phyloP scores from a whole-genome alignment of 2,329 filamentous ascomycete genomes.

The Gnomoniopsis sp. region DNA sequence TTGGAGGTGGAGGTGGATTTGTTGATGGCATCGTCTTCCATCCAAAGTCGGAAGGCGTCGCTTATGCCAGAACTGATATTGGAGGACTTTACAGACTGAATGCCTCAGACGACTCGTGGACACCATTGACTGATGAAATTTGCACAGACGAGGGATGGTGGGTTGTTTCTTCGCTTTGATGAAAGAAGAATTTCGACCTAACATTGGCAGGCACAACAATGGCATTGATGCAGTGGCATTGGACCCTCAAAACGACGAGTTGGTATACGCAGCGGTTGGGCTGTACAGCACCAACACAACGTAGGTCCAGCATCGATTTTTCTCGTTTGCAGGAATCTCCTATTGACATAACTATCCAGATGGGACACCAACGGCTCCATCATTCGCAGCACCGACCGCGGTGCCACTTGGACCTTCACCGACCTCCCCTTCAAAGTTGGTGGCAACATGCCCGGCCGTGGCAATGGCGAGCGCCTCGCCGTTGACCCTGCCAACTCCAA shows the following conservation, averaged over 20 bases:
- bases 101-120: slow-evolving; percentile 49
- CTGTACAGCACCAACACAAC: slow-evolving; percentile 56
- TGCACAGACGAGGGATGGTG: slow-evolving; percentile 43
- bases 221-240: slow-evolving; percentile 54
- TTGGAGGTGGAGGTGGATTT: slow-evolving; percentile 56
- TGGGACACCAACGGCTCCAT: slow-evolving; percentile 52
- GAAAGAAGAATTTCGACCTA: background rate
- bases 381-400: slow-evolving; percentile 50
- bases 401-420: slow-evolving; percentile 46
- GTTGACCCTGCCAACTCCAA: slow-evolving; percentile 55
- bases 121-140: slow-evolving; percentile 46
- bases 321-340: background rate
- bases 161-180: slow-evolving; percentile 2
- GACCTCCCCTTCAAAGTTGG: slow-evolving; percentile 56
- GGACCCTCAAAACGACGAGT: slow-evolving; percentile 48
- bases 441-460: slow-evolving; percentile 59
- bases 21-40: slow-evolving; percentile 54
- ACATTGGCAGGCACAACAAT: slow-evolving; percentile 45
- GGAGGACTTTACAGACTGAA: slow-evolving; percentile 55
- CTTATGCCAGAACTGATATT: slow-evolving; percentile 55
- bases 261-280: slow-evolving; percentile 51
- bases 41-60: slow-evolving; percentile 44
- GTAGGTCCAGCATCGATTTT: background rate
- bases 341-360: slow-evolving; percentile 9
- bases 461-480: slow-evolving; percentile 54